Conservation (phyloP, 345 rosid genomes). For the Salix purpurea region DNA sequence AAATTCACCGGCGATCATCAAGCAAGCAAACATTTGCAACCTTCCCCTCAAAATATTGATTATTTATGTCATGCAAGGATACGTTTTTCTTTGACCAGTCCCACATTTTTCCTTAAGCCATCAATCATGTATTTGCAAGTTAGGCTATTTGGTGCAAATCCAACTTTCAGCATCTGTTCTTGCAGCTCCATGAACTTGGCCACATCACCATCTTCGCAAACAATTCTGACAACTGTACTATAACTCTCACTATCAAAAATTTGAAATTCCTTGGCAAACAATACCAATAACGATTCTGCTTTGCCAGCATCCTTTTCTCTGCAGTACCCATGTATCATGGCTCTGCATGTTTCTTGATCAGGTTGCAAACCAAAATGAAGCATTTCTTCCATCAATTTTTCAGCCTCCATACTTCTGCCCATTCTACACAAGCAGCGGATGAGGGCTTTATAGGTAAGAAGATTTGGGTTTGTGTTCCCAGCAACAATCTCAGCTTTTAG, state of each 20-base stretch:
- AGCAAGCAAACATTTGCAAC: neutral
- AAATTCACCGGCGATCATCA: neutral
- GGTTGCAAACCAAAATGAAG: constrained; percentile 41
- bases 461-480: constrained; percentile 28
- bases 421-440: constrained; percentile 47
- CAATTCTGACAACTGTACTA: constrained; percentile 36
- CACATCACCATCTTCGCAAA: constrained; percentile 45
- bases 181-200: constrained; percentile 52
- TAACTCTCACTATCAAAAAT: constrained; percentile 59
- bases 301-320: constrained; percentile 39
- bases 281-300: constrained; percentile 52
- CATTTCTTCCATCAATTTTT: constrained; percentile 64
- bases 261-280: constrained; percentile 54
- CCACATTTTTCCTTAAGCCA: constrained; percentile 27
- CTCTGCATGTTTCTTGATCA: constrained; percentile 52
- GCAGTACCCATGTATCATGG: constrained; percentile 53
- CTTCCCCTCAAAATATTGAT: neutral
- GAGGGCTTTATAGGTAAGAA: constrained; percentile 45
- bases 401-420: constrained; percentile 46
- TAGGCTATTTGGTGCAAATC: constrained; percentile 54
- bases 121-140: constrained; percentile 55
- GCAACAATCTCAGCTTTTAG: constrained; percentile 49
- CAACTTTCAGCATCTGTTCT: constrained; percentile 56
- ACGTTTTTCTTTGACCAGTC: neutral
- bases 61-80: neutral